A percentile compares a stretch with the other conserved stretches of the same genome.
Conservation (phyloP, 805 yeast genomes). For the Wickerhamiella hasegawae region DNA sequence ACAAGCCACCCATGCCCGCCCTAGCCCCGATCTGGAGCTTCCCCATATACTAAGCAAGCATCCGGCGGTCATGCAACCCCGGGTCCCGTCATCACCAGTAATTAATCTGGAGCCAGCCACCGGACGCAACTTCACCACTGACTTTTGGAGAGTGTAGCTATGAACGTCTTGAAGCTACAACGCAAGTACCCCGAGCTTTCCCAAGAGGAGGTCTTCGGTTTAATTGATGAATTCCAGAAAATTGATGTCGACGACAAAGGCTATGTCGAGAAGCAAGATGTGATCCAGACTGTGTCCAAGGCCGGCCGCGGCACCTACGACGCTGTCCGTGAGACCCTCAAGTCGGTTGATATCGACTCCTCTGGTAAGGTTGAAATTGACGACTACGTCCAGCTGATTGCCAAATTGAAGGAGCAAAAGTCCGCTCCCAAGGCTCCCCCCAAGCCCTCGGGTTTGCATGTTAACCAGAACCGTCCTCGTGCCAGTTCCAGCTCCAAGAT, state of each 20-base stretch:
- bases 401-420: slow-evolving; percentile 49
- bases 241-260: slow-evolving; percentile 89
- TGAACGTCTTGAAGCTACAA: slow-evolving; percentile 53
- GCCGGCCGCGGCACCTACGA: slow-evolving; percentile 76
- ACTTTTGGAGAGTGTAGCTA: too few species aligned
- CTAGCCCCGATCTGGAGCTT: too few species aligned
- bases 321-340: slow-evolving; percentile 83
- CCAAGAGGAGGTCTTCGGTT: slow-evolving; percentile 71
- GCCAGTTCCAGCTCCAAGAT: slow-evolving; percentile 32
- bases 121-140: too few species aligned
- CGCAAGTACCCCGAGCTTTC: slow-evolving; percentile 73
- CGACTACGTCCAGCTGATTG: slow-evolving; percentile 73
- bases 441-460: slow-evolving; percentile 15
- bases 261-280: slow-evolving; percentile 82
- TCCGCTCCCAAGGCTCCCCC: slow-evolving; percentile 10
- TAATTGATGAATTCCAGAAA: slow-evolving; percentile 64
- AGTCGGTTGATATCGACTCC: slow-evolving; percentile 83
- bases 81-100: too few species aligned
- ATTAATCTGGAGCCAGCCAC: too few species aligned
- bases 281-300: slow-evolving; percentile 65
- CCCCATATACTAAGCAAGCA: too few species aligned
- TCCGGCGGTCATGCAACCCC: too few species aligned
- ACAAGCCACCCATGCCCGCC: too few species aligned
- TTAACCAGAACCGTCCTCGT: slow-evolving; percentile 21
- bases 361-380: slow-evolving; percentile 94